Conservation (phyloP, 768 basidiomycete species). For the Piloderma croceum region DNA sequence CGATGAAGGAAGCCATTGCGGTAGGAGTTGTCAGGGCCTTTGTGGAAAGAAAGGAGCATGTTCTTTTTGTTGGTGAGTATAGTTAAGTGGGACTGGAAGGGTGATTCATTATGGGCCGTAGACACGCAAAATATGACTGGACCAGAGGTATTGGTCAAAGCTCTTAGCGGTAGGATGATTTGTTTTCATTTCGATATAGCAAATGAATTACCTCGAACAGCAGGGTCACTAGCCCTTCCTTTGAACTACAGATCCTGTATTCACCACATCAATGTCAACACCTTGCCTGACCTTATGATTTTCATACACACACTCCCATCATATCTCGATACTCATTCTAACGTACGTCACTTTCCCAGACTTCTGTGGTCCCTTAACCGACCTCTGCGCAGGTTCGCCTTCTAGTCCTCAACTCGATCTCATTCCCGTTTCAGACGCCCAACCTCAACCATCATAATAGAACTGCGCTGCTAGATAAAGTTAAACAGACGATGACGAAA, state of each 20-base stretch:
- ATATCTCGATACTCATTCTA: slow-evolving; percentile 39
- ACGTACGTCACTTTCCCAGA: slow-evolving; percentile 32
- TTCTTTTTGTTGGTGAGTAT: slow-evolving; percentile 59
- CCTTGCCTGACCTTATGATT: slow-evolving; percentile 49
- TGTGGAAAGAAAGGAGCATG: slow-evolving; percentile 41
- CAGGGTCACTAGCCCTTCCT: too few relatives aligned
- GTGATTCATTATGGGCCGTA: slow-evolving; percentile 15
- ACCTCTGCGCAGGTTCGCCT: slow-evolving; percentile 25
- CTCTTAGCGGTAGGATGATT: slow-evolving; percentile 19
- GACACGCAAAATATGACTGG: slow-evolving; percentile 47
- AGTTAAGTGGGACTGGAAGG: too few relatives aligned
- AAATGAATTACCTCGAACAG: too few relatives aligned
- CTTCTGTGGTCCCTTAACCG: background rate
- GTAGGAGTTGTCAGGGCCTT: slow-evolving; percentile 45
- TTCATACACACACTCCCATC: slow-evolving; percentile 51
- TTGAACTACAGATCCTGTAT: too few relatives aligned
- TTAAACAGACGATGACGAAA: slow-evolving; percentile 49
- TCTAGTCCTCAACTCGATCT: slow-evolving; percentile 62
- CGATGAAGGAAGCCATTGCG: slow-evolving; percentile 54
- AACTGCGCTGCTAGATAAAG: slow-evolving; percentile 40
- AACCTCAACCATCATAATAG: slow-evolving; percentile 34
- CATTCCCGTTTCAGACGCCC: slow-evolving; percentile 57
- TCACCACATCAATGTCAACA: slow-evolving; percentile 34
- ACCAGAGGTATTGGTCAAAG: slow-evolving; percentile 26
- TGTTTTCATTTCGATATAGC: too few relatives aligned